Conservation (phyloP, 768 basidiomycete genomes). For the Suillus brevipes region DNA sequence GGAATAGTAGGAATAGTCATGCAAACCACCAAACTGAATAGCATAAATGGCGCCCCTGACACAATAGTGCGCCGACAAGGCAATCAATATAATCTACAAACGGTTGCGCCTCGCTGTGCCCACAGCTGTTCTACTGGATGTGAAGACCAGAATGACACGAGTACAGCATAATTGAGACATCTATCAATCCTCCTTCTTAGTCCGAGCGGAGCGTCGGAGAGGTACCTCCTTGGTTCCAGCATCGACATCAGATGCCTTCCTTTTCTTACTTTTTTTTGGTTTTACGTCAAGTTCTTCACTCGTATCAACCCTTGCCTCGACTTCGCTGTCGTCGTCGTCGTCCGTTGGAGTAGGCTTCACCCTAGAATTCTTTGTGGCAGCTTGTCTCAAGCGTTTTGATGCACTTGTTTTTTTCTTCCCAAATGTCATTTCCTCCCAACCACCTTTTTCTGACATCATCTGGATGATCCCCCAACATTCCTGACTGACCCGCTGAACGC, state of each 20-base stretch:
- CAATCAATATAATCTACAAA: neutral
- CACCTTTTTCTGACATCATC: constrained; percentile 67
- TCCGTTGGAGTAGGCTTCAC: constrained; percentile 5
- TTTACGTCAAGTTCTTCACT: constrained; percentile 1
- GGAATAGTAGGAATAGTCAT: neutral
- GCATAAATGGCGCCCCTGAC: neutral
- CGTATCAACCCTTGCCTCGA: constrained; percentile 12
- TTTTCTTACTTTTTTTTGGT: constrained; percentile 21
- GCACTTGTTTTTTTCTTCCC: constrained; percentile 34
- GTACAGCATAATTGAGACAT: neutral
- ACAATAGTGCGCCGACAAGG: neutral
- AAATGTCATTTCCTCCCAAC: constrained; percentile 64
- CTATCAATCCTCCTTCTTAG: constrained; percentile 8
- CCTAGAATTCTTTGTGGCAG: constrained; percentile 2
- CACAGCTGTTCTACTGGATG: neutral
- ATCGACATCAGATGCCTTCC: constrained; percentile 17
- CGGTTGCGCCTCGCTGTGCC: neutral
- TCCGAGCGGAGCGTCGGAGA: constrained; percentile 25
- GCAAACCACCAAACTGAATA: neutral
- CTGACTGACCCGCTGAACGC: constrained; percentile 78
- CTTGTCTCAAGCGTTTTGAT: constrained; percentile 4
- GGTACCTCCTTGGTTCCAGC: constrained; percentile 13
- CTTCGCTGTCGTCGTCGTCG: neutral
- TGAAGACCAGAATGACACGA: neutral
- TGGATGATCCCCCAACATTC: constrained; percentile 65